phyloP scores from a whole-genome alignment of 257 asterid genomes.

The Lycium ferocissimum region DNA sequence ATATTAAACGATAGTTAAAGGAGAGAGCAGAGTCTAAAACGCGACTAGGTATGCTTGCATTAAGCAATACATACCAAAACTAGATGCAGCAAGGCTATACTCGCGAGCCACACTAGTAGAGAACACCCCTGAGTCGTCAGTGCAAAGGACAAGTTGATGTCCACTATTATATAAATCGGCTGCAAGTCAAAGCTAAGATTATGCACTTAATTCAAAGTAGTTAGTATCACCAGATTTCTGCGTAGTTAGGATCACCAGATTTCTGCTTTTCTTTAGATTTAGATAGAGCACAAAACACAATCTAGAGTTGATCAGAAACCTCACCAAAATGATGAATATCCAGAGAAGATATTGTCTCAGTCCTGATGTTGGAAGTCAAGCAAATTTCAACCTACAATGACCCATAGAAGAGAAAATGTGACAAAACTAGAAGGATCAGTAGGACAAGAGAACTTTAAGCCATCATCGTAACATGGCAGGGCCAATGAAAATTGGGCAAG shows the following conservation, averaged over 20 bases:
- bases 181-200: conserved; percentile 48
- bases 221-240: conserved; percentile 1
- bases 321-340: conserved; percentile 96
- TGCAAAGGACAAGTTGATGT: conserved; percentile 80
- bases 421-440: conserved; percentile 19
- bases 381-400: conserved; percentile 89
- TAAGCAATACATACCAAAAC: conserved; percentile 56
- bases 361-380: conserved; percentile 88
- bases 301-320: conserved; percentile 36
- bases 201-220: conserved; percentile 17
- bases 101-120: conserved; percentile 77
- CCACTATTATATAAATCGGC: conserved; percentile 73
- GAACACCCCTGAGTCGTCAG: conserved; percentile 90
- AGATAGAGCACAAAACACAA: conserved; percentile 13
- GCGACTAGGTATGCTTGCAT: not conserved
- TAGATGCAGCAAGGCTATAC: conserved; percentile 62
- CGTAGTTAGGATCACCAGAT: not conserved
- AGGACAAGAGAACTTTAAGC: not conserved
- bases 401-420: conserved; percentile 12
- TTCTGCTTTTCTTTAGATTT: not conserved
- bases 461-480: not conserved
- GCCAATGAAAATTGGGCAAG: not conserved
- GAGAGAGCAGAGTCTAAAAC: not conserved
- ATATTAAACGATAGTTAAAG: not conserved
- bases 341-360: conserved; percentile 79